Evolutionary conservation across 2,329 filamentous ascomycete species (phyloP).

Genomic region (Sporothrix variecibatus): DNA sequence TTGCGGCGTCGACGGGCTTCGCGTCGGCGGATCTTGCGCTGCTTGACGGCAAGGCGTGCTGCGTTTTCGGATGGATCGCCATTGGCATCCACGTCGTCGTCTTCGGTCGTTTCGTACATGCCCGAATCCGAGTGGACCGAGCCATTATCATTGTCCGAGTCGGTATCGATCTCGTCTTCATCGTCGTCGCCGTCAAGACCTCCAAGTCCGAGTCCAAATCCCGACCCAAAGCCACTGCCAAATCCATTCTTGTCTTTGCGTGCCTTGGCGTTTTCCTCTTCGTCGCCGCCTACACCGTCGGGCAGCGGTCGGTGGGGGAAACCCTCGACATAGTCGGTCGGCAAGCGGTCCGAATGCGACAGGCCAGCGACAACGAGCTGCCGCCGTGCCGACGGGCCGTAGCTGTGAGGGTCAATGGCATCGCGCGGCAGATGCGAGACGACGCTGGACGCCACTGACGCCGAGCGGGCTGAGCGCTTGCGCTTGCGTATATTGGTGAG

Average conservation of each 20-base stretch:
- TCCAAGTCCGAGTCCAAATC: not conserved
- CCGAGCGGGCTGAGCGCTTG: slow-evolving; percentile 35
- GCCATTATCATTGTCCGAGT: not conserved
- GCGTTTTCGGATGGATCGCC: not conserved
- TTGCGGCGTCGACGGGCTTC: slow-evolving; percentile 38
- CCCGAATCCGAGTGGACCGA: not conserved
- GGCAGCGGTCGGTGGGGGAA: slow-evolving; percentile 56
- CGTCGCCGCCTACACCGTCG: slow-evolving; percentile 24
- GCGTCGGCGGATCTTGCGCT: slow-evolving; percentile 13
- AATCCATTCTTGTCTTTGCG: slow-evolving; percentile 21
- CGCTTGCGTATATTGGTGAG: slow-evolving; percentile 39
- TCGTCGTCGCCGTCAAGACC: slow-evolving; percentile 30
- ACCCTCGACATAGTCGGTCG: slow-evolving; percentile 40
- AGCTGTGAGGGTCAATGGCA: slow-evolving; percentile 58
- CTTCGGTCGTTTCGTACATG: not conserved
- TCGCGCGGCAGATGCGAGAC: slow-evolving; percentile 37
- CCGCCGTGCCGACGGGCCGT: slow-evolving; percentile 52
- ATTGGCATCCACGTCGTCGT: not conserved
- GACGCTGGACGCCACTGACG: slow-evolving; percentile 25
- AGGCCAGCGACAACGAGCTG: slow-evolving; percentile 59
- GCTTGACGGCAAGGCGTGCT: slow-evolving; percentile 19
- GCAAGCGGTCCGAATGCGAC: slow-evolving; percentile 48
- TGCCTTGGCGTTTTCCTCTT: slow-evolving; percentile 15
- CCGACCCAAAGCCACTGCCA: not conserved
- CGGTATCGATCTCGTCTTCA: slow-evolving; percentile 18